A percentile compares a stretch with the other conserved stretches of the same genome.
phyloP scores from a whole-genome alignment of 805 yeast genomes.

The Cyberlindnera meyerae region DNA sequence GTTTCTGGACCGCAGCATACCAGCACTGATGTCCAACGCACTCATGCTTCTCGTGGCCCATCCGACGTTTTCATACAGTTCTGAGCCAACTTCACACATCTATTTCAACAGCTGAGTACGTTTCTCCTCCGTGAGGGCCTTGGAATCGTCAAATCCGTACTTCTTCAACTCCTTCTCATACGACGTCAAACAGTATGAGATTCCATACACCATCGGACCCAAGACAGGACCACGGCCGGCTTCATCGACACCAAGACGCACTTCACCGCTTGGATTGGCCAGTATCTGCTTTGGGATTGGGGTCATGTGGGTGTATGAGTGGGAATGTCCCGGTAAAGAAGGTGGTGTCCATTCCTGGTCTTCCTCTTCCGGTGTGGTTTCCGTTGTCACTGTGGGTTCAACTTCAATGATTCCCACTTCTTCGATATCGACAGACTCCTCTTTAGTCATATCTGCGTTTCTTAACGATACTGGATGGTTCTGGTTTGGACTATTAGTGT shows the following conservation, averaged over 20 bases:
- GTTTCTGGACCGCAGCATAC: constrained; percentile 71
- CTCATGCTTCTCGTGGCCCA: constrained; percentile 86
- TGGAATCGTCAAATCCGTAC: constrained; percentile 91
- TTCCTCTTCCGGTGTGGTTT: too few species aligned
- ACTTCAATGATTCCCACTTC: neutral
- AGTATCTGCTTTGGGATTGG: constrained; percentile 40
- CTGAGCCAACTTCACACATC: constrained; percentile 44
- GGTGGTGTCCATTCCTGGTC: constrained; percentile 29
- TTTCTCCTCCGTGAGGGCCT: constrained; percentile 68
- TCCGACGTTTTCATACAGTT: constrained; percentile 59
- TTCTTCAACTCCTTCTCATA: constrained; percentile 44
- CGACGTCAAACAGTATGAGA: constrained; percentile 64
- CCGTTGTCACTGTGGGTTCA: neutral
- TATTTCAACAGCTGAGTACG: constrained; percentile 57
- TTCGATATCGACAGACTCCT: too few species aligned
- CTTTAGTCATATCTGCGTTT: too few species aligned
- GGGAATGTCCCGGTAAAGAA: constrained; percentile 37
- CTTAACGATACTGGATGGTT: too few species aligned
- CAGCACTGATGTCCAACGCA: constrained; percentile 80
- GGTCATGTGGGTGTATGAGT: constrained; percentile 47
- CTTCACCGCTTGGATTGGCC: constrained; percentile 32
- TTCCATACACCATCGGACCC: constrained; percentile 97
- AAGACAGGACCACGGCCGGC: constrained; percentile 98
- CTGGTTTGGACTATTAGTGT: too few species aligned
- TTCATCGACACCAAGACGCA: constrained; percentile 87